Evolutionary conservation across 805 yeast genomes (phyloP).

Genomic region (Kazachstania taianensis): DNA sequence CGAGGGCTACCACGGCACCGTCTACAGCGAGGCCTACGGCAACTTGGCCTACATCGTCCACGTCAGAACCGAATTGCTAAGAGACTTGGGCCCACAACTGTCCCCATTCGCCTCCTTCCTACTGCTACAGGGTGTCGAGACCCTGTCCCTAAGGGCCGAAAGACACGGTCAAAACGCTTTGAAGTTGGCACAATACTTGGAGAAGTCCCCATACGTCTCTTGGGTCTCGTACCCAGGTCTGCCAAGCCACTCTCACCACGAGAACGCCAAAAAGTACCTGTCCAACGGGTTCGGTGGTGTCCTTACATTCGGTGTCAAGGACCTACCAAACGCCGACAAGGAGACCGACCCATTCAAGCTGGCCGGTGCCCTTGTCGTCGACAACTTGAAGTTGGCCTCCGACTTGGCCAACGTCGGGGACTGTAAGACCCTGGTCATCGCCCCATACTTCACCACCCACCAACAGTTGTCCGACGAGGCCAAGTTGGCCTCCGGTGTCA

Average conservation of each 20-base stretch:
- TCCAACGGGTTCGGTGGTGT: slow-evolving; percentile 77
- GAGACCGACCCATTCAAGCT: slow-evolving; percentile 53
- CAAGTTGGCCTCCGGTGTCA: slow-evolving; percentile 74
- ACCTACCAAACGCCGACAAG: slow-evolving; percentile 37
- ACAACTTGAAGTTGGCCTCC: slow-evolving; percentile 72
- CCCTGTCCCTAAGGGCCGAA: slow-evolving; percentile 86
- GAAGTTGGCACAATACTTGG: slow-evolving; percentile 68
- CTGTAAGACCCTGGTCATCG: slow-evolving; percentile 86
- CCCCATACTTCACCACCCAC: slow-evolving; percentile 94
- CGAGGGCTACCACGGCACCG: slow-evolving; percentile 87
- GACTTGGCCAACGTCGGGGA: slow-evolving; percentile 97
- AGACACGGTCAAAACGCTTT: slow-evolving; percentile 81
- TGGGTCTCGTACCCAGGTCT: slow-evolving; percentile 94
- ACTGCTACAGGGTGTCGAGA: slow-evolving; percentile 85
- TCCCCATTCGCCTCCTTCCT: slow-evolving; percentile 86
- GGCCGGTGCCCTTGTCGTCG: slow-evolving; percentile 78
- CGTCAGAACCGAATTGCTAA: slow-evolving; percentile 70
- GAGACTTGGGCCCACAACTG: slow-evolving; percentile 86
- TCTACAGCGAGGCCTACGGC: slow-evolving; percentile 74
- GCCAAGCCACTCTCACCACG: slow-evolving; percentile 66
- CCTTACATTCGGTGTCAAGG: slow-evolving; percentile 81
- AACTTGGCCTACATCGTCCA: slow-evolving; percentile 69
- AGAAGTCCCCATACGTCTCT: slow-evolving; percentile 58
- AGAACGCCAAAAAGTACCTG: slow-evolving; percentile 74
- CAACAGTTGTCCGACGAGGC: slow-evolving; percentile 81